Evolutionary conservation across 495 filamentous ascomycete species (phyloP).

Genomic region (Penicillium angulare): DNA sequence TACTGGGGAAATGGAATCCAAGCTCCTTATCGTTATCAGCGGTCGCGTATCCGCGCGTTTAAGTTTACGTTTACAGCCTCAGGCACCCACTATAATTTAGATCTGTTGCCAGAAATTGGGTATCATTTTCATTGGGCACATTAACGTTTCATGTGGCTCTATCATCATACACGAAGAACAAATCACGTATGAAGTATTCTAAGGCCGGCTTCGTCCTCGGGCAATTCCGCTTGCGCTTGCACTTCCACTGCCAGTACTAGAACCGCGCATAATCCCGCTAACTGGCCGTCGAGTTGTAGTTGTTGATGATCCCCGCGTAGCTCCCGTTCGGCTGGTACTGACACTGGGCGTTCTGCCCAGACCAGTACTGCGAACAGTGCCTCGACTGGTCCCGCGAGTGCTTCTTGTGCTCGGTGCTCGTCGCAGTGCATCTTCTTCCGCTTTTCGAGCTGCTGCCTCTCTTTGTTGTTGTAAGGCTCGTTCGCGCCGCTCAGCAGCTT

Average conservation of each 20-base stretch:
- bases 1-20: neutral
- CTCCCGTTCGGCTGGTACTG: conserved; percentile 29
- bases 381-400: conserved; percentile 45
- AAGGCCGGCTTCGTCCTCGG: conserved; percentile 9
- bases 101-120: conserved; percentile 11
- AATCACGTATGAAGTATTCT: conserved; percentile 9
- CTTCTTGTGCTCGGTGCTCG: conserved; percentile 47
- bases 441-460: conserved; percentile 65
- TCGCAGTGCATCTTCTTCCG: conserved; percentile 70
- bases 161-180: neutral
- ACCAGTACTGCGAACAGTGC: conserved; percentile 43
- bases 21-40: conserved; percentile 28
- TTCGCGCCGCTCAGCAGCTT: conserved; percentile 71
- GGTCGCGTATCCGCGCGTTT: conserved; percentile 14
- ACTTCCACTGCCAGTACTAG: conserved; percentile 30
- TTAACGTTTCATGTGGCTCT: neutral
- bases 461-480: conserved; percentile 71
- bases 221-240: conserved; percentile 39
- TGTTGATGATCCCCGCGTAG: conserved; percentile 31
- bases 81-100: conserved; percentile 14
- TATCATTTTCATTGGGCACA: conserved; percentile 27
- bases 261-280: conserved; percentile 51
- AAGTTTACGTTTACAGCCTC: conserved; percentile 6
- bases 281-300: conserved; percentile 44
- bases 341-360: conserved; percentile 47